These are phyloP conservation scores for Fraxinus quadrangulata DNA, from an alignment of 257 asterid species.

Conservation along the genomic window DNA sequence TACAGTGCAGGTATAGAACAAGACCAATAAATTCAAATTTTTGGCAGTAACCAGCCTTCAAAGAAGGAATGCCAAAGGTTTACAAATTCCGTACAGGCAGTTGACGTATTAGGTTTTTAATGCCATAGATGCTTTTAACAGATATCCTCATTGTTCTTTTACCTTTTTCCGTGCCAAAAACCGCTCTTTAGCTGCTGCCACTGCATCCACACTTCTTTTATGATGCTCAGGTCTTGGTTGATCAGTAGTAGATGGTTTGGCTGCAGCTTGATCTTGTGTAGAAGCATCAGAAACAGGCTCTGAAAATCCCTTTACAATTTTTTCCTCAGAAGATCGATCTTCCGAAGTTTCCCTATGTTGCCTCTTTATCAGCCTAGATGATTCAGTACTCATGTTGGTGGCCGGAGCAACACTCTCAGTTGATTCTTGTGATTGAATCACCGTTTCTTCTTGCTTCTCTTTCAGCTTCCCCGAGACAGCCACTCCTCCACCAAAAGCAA, in stretches of 20 bases:
- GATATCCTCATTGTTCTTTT: slow-evolving; percentile 40
- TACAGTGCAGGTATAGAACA: not conserved
- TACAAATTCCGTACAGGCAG: not conserved
- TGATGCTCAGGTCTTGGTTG: slow-evolving; percentile 51
- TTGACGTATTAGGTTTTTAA: not conserved
- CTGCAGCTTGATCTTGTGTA: slow-evolving; percentile 30
- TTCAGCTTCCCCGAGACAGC: slow-evolving; percentile 44
- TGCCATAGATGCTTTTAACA: slow-evolving; percentile 4
- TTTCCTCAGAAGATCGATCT: slow-evolving; percentile 42
- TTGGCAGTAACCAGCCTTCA: not conserved
- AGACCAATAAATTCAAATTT: not conserved
- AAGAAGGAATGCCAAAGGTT: not conserved
- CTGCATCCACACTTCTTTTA: slow-evolving; percentile 50
- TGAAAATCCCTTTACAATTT: slow-evolving; percentile 25
- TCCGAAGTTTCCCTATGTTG: slow-evolving; percentile 34
- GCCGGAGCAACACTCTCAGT: slow-evolving; percentile 38
- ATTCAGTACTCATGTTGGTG: slow-evolving; percentile 29
- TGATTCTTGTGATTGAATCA: slow-evolving; percentile 39
- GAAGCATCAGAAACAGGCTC: slow-evolving; percentile 43
- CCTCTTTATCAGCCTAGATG: slow-evolving; percentile 36
- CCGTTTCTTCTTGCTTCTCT: slow-evolving; percentile 40
- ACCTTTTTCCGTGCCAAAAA: slow-evolving; percentile 79
- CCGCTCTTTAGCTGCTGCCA: slow-evolving; percentile 64
- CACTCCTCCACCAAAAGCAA: slow-evolving; percentile 78
- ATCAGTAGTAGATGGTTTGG: slow-evolving; percentile 33